phyloP scores from a whole-genome alignment of 73 alveolate species.

The Symbiodinium natans region DNA sequence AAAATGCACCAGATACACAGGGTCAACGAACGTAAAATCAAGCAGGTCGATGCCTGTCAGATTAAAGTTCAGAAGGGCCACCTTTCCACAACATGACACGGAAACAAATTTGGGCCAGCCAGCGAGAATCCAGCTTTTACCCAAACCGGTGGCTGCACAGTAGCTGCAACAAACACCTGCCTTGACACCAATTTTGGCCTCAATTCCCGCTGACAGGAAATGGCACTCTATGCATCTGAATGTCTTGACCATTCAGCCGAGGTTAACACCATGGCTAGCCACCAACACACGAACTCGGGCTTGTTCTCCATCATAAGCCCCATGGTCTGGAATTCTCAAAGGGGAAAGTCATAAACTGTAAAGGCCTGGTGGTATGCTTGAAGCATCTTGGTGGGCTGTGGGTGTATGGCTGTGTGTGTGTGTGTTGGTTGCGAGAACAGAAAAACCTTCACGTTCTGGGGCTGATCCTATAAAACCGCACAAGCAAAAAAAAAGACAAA shows the following conservation, averaged over 20 bases:
- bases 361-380: background rate
- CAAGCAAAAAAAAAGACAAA: no score
- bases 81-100: background rate
- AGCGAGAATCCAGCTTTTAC: background rate
- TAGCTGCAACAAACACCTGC: slow-evolving; percentile 7
- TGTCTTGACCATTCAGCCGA: background rate
- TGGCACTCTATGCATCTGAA: no score
- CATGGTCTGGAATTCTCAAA: background rate
- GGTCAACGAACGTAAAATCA: no score
- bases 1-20: no score
- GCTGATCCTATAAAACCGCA: no score
- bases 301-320: slow-evolving; percentile 91
- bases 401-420: no score
- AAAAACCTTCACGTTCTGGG: no score
- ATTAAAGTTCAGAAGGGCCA: slow-evolving; percentile 67
- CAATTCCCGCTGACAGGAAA: background rate
- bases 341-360: background rate
- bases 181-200: slow-evolving; percentile 50
- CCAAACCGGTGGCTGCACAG: no score
- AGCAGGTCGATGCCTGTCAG: slow-evolving; percentile 75
- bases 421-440: no score
- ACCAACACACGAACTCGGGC: slow-evolving; percentile 84
- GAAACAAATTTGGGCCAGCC: background rate
- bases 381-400: background rate
- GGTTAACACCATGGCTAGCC: slow-evolving; percentile 56